phyloP scores from a whole-genome alignment of 768 basidiomycete genomes.

The Scleroderma bovista region DNA sequence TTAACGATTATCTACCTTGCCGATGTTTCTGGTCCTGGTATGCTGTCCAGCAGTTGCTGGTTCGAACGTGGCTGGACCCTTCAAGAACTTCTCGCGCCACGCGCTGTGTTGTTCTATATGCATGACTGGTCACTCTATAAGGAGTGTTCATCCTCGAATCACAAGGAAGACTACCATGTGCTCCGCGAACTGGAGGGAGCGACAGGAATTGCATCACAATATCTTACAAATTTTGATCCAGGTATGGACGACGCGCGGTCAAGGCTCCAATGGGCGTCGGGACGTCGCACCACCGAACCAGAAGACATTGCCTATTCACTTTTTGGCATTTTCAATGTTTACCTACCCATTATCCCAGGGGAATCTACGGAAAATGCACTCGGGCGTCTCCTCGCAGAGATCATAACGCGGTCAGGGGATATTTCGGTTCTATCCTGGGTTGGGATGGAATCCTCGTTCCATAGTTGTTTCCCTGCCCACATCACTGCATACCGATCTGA shows the following conservation, averaged over 20 bases:
- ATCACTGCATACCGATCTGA: not conserved
- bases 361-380: slow-evolving; percentile 4
- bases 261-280: not conserved
- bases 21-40: not conserved
- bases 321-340: slow-evolving; percentile 4
- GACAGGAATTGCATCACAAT: not conserved
- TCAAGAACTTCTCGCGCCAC: not conserved
- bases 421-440: slow-evolving; percentile 5
- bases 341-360: slow-evolving; percentile 18
- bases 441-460: slow-evolving; percentile 1
- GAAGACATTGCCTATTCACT: too few species aligned
- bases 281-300: not conserved
- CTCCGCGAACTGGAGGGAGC: not conserved
- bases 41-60: not conserved
- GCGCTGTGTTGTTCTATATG: not conserved
- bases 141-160: not conserved
- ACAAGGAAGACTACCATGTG: not conserved
- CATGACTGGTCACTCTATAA: not conserved
- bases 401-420: slow-evolving; percentile 3
- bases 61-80: too few species aligned
- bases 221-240: too few species aligned
- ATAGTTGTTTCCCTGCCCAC: slow-evolving; percentile 6
- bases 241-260: not conserved
- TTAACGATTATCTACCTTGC: slow-evolving; percentile 1
- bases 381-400: slow-evolving; percentile 2